phyloP scores from a whole-genome alignment of 2,329 filamentous ascomycete species.

The Cytospora piceicola region DNA sequence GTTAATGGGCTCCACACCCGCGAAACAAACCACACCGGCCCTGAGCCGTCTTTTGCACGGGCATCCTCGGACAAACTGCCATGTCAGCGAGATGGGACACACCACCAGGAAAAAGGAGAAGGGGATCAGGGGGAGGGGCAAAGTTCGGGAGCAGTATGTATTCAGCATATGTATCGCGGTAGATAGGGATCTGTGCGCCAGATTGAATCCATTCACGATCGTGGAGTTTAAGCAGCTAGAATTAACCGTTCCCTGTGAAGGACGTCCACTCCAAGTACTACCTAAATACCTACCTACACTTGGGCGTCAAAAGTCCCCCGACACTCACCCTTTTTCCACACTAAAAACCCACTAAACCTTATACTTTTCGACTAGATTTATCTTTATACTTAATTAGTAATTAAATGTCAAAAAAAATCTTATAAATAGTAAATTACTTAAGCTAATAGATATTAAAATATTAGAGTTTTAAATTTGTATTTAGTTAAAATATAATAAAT shows the following conservation, averaged over 20 bases:
- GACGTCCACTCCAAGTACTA: not conserved
- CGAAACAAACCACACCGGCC: slow-evolving; percentile 20
- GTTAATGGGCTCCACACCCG: slow-evolving; percentile 9
- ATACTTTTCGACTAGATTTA: too few relatives aligned
- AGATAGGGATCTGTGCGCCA: not conserved
- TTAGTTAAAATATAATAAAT: too few relatives aligned
- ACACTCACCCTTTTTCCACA: too few relatives aligned
- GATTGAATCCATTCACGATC: not conserved
- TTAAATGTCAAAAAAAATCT: too few relatives aligned
- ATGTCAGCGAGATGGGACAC: slow-evolving; percentile 21
- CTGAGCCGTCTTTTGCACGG: slow-evolving; percentile 22
- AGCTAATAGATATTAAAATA: too few relatives aligned
- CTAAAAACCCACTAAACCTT: too few relatives aligned
- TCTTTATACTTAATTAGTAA: too few relatives aligned
- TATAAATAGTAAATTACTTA: too few relatives aligned
- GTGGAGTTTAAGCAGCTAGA: not conserved
- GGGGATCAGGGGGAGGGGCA: slow-evolving; percentile 18
- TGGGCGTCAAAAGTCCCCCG: too few relatives aligned
- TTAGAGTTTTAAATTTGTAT: too few relatives aligned
- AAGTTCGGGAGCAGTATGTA: not conserved
- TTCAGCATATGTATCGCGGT: too few relatives aligned
- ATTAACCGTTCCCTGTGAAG: not conserved
- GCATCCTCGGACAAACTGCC: slow-evolving; percentile 1
- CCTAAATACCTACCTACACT: too few relatives aligned
- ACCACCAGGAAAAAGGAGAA: slow-evolving; percentile 19